phyloP scores from a whole-genome alignment of 129 eudicot species.

The Daucus carota region DH1_v3.0 NC_030385.2:39427001-39427500 shows the following conservation, averaged over 20 bases:
- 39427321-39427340: conserved; percentile 47
- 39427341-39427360: conserved; percentile 57
- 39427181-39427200: conserved; percentile 16
- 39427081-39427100: conserved; percentile 41
- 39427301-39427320: conserved; percentile 58
- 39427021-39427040: conserved; percentile 40
- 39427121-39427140: conserved; percentile 38
- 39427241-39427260: conserved; percentile 25
- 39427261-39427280: conserved; percentile 45
- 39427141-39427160: background rate
- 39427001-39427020: conserved; percentile 53
- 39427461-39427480: too few relatives aligned
- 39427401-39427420: conserved; percentile 17
- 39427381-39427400: conserved; percentile 39
- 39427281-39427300: conserved; percentile 73
- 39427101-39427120: conserved; percentile 43
- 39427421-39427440: conserved; percentile 30
- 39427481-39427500: too few relatives aligned
- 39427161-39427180: background rate
- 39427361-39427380: conserved; percentile 67
- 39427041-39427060: conserved; percentile 36
- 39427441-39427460: background rate
- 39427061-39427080: conserved; percentile 50
- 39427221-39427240: conserved; percentile 26
- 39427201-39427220: conserved; percentile 38